These are phyloP conservation scores for Phylloporus arenicola DNA, from an alignment of 768 basidiomycete genomes.

Conservation along the genomic window DNA sequence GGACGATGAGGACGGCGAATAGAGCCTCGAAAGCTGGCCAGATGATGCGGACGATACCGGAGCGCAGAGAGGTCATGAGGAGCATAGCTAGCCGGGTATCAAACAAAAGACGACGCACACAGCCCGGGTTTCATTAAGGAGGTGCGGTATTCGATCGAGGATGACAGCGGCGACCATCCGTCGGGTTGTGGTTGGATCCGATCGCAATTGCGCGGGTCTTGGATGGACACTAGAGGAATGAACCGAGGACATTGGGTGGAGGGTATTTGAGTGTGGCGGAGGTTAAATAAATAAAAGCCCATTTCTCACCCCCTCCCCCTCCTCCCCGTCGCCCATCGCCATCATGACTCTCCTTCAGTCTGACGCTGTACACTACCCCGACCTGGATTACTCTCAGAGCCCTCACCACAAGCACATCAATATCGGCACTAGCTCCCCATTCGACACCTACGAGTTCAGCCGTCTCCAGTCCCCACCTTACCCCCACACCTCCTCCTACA, in stretches of 20 bases:
- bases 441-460: conserved; percentile 39
- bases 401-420: conserved; percentile 27
- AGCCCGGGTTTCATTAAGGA: neutral
- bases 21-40: neutral
- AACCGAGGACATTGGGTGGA: neutral
- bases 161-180: neutral
- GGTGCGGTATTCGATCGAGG: neutral
- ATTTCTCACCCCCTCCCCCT: conserved; percentile 23
- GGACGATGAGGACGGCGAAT: neutral
- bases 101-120: neutral
- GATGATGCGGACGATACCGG: neutral
- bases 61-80: neutral
- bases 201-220: neutral
- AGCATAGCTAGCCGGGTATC: neutral
- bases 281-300: conserved; percentile 18
- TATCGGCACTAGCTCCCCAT: conserved; percentile 22
- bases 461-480: conserved; percentile 37
- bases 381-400: conserved; percentile 24
- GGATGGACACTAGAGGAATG: too few species aligned
- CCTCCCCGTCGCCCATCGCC: conserved; percentile 1
- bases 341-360: conserved; percentile 29
- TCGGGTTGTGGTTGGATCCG: neutral
- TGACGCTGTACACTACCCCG: conserved; percentile 16
- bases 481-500: conserved; percentile 52
- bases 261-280: conserved; percentile 19